A percentile compares a stretch with the other conserved stretches of the same genome.
Conservation (phyloP, 352 stramenopile species). For the Phytophthora crassamura region DNA sequence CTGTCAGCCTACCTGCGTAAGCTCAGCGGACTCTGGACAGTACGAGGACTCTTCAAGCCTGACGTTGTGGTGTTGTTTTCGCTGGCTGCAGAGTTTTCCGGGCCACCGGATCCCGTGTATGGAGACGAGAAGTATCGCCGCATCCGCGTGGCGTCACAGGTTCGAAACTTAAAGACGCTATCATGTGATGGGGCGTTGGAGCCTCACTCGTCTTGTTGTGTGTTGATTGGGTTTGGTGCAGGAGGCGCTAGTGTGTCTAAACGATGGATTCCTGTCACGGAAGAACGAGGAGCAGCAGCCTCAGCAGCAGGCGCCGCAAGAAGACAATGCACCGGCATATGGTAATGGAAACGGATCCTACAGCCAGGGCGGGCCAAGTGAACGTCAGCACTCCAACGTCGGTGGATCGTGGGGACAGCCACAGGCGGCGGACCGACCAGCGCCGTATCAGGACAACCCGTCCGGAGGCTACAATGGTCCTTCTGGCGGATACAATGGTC, state of each 20-base stretch:
- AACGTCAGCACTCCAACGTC: conserved; percentile 37
- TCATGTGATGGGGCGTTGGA: conserved; percentile 7
- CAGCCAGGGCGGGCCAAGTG: conserved; percentile 26
- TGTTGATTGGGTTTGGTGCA: conserved; percentile 21
- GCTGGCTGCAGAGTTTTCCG: conserved; percentile 71
- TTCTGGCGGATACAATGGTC: conserved; percentile 21
- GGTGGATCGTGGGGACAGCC: conserved; percentile 60
- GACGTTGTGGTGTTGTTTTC: conserved; percentile 9
- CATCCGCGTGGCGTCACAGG: conserved; percentile 82
- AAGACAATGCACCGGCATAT: conserved; percentile 28
- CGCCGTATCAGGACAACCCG: conserved; percentile 69
- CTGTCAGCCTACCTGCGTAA: conserved; percentile 75
- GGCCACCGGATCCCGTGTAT: conserved; percentile 75
- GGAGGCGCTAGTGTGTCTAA: conserved; percentile 83
- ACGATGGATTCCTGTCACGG: conserved; percentile 69
- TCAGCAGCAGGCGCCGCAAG: conserved; percentile 32
- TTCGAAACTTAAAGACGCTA: conserved; percentile 16
- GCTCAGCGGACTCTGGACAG: conserved; percentile 19
- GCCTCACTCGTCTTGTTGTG: conserved; percentile 26
- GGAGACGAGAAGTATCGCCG: conserved; percentile 86
- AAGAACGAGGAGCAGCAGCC: conserved; percentile 41
- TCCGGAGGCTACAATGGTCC: conserved; percentile 29
- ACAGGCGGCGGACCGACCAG: conserved; percentile 40
- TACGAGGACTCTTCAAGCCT: not conserved
- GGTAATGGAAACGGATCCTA: conserved; percentile 25